Conservation (phyloP, 1,284 basidiomycete species). For the Leccinum holopus region DNA sequence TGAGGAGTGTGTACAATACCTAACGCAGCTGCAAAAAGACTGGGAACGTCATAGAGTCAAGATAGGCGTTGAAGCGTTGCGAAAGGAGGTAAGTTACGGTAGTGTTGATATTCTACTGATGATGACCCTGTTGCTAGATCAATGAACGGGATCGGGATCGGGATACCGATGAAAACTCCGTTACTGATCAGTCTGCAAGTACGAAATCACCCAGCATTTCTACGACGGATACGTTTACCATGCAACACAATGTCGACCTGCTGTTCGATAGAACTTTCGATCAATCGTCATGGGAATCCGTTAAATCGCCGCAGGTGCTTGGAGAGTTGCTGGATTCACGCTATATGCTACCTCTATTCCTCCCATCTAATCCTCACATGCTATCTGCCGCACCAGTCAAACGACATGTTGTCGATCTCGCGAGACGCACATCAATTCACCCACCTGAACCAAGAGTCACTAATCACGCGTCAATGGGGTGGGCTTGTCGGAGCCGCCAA, state of each 20-base stretch:
- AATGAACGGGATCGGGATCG: slow-evolving; percentile 49
- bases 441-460: slow-evolving; percentile 38
- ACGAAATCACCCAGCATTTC: slow-evolving; percentile 35
- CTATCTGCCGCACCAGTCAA: slow-evolving; percentile 69
- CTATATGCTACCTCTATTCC: slow-evolving; percentile 86
- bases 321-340: slow-evolving; percentile 89
- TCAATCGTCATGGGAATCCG: slow-evolving; percentile 72
- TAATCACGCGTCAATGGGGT: slow-evolving; percentile 46
- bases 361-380: slow-evolving; percentile 77
- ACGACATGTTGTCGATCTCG: slow-evolving; percentile 38
- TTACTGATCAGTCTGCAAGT: slow-evolving; percentile 25
- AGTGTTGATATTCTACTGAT: neutral
- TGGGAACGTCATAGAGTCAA: slow-evolving; percentile 91
- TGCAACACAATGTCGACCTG: slow-evolving; percentile 67
- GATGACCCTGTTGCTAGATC: slow-evolving; percentile 44
- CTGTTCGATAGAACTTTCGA: slow-evolving; percentile 72
- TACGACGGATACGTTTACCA: slow-evolving; percentile 37
- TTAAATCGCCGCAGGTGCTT: slow-evolving; percentile 73
- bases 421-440: slow-evolving; percentile 27
- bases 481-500: slow-evolving; percentile 54
- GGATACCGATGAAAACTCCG: slow-evolving; percentile 43
- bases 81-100: slow-evolving; percentile 60
- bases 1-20: slow-evolving; percentile 92
- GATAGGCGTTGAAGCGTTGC: slow-evolving; percentile 73
- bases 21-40: slow-evolving; percentile 91